Percentiles rank a stretch among this genome's conserved stretches.
Conservation (phyloP, 148 eudicot genomes). For the Linanthus parryae region DNA sequence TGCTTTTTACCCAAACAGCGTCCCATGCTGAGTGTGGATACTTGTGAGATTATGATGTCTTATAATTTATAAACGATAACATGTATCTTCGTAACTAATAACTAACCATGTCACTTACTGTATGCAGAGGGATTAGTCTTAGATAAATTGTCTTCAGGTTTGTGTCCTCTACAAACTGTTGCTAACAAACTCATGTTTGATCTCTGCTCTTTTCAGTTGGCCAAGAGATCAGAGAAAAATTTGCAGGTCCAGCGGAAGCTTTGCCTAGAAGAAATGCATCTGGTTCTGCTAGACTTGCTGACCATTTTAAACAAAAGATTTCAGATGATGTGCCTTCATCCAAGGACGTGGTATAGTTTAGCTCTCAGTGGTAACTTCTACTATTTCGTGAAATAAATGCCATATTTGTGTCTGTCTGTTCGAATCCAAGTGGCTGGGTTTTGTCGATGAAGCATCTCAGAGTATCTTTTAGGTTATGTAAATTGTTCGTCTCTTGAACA, state of each 20-base stretch:
- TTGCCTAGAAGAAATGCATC: conserved; percentile 65
- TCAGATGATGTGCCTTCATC: conserved; percentile 64
- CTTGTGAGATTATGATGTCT: no score
- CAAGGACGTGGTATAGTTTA: conserved; percentile 62
- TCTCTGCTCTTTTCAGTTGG: conserved; percentile 36
- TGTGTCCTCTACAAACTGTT: no score
- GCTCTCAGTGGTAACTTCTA: background rate
- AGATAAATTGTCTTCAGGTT: no score
- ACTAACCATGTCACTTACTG: no score
- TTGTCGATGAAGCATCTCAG: background rate
- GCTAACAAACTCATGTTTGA: background rate
- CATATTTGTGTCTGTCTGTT: background rate
- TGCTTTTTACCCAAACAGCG: no score
- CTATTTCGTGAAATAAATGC: background rate
- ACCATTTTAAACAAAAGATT: conserved; percentile 43
- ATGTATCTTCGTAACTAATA: no score
- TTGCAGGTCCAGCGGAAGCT: conserved; percentile 76
- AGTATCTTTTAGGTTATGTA: no score
- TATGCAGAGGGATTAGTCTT: no score
- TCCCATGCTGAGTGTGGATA: no score
- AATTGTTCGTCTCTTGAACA: background rate
- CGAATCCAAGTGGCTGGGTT: background rate
- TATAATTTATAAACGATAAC: no score
- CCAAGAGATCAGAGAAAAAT: conserved; percentile 69
- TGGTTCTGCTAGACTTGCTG: conserved; percentile 46